phyloP scores from a whole-genome alignment of 768 basidiomycete genomes.

The Cystobasidium ongulense region DNA sequence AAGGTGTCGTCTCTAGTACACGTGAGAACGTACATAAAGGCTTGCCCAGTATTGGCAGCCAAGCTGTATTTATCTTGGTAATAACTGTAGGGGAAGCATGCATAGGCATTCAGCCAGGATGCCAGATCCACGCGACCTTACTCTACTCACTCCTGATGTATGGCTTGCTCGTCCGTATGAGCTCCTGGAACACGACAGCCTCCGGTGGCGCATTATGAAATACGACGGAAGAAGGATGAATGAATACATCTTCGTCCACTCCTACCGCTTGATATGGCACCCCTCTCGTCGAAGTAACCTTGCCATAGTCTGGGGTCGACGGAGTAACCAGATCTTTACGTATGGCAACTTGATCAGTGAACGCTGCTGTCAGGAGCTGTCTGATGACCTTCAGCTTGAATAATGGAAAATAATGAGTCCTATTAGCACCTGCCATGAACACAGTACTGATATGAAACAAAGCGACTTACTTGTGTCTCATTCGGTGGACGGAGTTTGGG shows the following conservation, averaged over 20 bases:
- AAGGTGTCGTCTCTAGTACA: slow-evolving; percentile 42
- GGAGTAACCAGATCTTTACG: slow-evolving; percentile 69
- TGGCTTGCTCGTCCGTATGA: slow-evolving; percentile 63
- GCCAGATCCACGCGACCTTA: slow-evolving; percentile 17
- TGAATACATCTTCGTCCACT: slow-evolving; percentile 74
- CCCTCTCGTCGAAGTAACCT: slow-evolving; percentile 66
- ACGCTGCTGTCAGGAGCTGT: slow-evolving; percentile 77
- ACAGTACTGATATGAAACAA: background rate
- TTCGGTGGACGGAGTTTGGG: slow-evolving; percentile 66
- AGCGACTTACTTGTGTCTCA: slow-evolving; percentile 58
- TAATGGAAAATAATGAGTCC: background rate
- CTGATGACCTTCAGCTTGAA: slow-evolving; percentile 77
- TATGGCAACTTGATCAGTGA: slow-evolving; percentile 90
- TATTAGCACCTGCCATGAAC: background rate
- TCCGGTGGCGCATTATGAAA: slow-evolving; percentile 66
- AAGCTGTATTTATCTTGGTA: slow-evolving; percentile 75
- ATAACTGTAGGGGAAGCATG: slow-evolving; percentile 51
- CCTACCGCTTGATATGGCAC: slow-evolving; percentile 76
- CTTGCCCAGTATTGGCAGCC: slow-evolving; percentile 73
- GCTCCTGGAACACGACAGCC: slow-evolving; percentile 72
- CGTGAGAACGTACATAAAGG: slow-evolving; percentile 83
- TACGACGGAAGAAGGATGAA: slow-evolving; percentile 81
- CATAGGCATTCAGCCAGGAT: slow-evolving; percentile 16
- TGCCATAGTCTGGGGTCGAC: slow-evolving; percentile 52
- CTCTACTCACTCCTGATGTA: slow-evolving; percentile 66